Evolutionary conservation across 768 basidiomycete genomes (phyloP), one percentile per base, ranked within the genome.

Genomic region (Serpula lacrymans): DNA sequence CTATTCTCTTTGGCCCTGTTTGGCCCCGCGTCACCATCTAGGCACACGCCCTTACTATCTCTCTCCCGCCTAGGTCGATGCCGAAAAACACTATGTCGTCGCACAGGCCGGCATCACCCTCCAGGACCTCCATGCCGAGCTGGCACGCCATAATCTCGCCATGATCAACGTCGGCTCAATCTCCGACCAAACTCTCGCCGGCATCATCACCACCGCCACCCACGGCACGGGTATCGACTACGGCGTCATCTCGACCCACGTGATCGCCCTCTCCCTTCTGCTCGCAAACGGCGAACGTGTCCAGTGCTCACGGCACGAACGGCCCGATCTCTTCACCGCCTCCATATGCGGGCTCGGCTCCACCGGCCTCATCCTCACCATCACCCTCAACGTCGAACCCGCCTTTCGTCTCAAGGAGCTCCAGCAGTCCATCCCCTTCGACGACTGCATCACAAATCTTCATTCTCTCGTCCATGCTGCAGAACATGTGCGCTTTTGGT

Each of bases 91-190:
- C 37, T 81, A 77, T 50, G 77, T 90, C 52, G 67, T 80, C 50
- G 85, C 76, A 1, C 77, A 93, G 63, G 84, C 78, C 4, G 91
- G 91, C 16, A 84, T 92, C 58, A 82, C 77, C 4, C 80, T 97
- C 41, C 70, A 82, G 42, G 69, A 75, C 36, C 74, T 97, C 4
- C 90, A 95, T 49, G 65, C 60, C 17, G 70, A 71, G 12, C 82
- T 98, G 41, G 77, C 71, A 34, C 59, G 66, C 10, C 67, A 82
- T 52, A 72, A 73, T 24, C 77, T 97, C 23, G 94, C 93, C 27
- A 84, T 99, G 78, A 81, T 77, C 55, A 95, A 88, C 63, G 74
- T 97, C 46, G 96, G 96, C 25, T 94, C 92, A 21, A 97, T 99
- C 54, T 95, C 92, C 25, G 93, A 96, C 60, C 95, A 97, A 62